Conservation (phyloP, 1,284 basidiomycete genomes). For the Cryptococcus jaspeensis region DNA sequence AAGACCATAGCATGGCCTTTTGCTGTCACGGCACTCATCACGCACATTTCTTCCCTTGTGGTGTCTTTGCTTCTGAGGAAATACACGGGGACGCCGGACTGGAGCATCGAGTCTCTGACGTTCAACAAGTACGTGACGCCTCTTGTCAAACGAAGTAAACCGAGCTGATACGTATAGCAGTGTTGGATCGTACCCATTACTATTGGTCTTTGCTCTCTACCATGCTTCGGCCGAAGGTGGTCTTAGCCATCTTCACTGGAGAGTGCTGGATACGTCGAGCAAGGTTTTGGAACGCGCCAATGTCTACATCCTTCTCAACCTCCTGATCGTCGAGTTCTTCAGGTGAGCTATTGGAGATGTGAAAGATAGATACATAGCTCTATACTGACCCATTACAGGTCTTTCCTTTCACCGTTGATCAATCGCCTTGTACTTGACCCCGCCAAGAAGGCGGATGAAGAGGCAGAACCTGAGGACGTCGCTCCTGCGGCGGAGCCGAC, state of each 20-base stretch:
- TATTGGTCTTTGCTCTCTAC: conserved; percentile 34
- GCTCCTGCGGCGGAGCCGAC: conserved; percentile 8
- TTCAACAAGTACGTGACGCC: conserved; percentile 42
- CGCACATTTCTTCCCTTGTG: conserved; percentile 34
- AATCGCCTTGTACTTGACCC: conserved; percentile 4
- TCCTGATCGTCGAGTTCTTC: conserved; percentile 29
- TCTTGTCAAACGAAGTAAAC: neutral
- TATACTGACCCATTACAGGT: neutral
- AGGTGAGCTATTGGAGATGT: conserved; percentile 21
- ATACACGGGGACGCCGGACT: conserved; percentile 27
- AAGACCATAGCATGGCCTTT: conserved; percentile 37
- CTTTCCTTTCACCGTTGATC: conserved; percentile 17
- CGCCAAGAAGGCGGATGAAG: conserved; percentile 2
- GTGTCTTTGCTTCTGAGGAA: conserved; percentile 24
- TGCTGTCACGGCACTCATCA: conserved; percentile 31
- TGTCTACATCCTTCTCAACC: conserved; percentile 38
- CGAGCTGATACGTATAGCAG: conserved; percentile 18
- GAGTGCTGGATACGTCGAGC: conserved; percentile 25
- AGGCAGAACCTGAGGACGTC: conserved; percentile 13
- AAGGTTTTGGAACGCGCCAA: conserved; percentile 27
- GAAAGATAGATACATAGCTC: too few species aligned
- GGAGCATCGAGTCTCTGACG: conserved; percentile 36
- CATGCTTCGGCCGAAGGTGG: conserved; percentile 19
- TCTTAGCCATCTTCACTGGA: conserved; percentile 38
- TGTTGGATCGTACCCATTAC: conserved; percentile 39